A percentile compares a stretch with the other conserved stretches of the same genome.
phyloP scores from a whole-genome alignment of 2,329 filamentous ascomycete species.

The Alternaria brassicae region DNA sequence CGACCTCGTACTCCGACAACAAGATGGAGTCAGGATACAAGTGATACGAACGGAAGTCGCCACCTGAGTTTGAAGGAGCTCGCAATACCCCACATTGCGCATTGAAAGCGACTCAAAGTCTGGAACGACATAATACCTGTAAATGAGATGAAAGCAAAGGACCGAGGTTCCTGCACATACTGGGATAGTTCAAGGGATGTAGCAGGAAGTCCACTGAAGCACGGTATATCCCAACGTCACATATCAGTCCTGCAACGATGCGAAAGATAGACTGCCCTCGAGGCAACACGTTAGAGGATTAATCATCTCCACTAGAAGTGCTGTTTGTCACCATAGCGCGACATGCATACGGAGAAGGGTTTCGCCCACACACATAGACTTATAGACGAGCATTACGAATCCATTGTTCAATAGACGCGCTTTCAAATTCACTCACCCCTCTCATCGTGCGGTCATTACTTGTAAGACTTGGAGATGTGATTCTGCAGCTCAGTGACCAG shows the following conservation, averaged over 20 bases:
- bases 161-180: not conserved
- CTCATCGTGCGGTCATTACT: no score
- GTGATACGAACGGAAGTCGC: conserved; percentile 14
- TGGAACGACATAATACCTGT: not conserved
- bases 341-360: not conserved
- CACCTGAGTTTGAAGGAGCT: conserved; percentile 23
- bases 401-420: not conserved
- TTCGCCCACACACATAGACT: not conserved
- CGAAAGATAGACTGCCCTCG: not conserved
- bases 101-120: not conserved
- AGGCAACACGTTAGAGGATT: not conserved
- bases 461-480: no score
- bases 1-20: conserved; percentile 38
- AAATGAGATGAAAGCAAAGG: not conserved
- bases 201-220: not conserved
- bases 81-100: conserved; percentile 4
- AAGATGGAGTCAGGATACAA: conserved; percentile 45
- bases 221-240: not conserved
- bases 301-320: not conserved
- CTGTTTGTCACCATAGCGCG: not conserved
- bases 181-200: not conserved
- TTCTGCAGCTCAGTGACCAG: not conserved
- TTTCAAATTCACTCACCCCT: not conserved
- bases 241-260: not conserved
- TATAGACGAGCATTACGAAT: not conserved